Base-by-base conservation (phyloP, 108 stramenopile genomes). In the Aurantiochytrium sp. region DNA sequence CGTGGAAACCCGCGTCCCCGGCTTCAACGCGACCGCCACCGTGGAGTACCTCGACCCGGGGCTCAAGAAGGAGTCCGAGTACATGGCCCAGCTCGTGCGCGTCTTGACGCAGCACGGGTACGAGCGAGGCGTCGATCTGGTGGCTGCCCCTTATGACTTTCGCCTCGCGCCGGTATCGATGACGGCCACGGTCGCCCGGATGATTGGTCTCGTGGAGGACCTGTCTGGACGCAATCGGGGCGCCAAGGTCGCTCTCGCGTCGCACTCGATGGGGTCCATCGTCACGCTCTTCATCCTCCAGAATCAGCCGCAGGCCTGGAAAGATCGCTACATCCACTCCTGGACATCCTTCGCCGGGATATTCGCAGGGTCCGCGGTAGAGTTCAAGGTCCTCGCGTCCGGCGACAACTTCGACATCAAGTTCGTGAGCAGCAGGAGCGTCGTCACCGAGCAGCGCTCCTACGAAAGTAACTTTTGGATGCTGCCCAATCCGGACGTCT, bases 401-500 rank as follows among this genome's bases (percentile, higher is more conserved):
- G 88, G 88, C 12, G 85, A 89, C 53, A 39, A 41, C 24, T 81
- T 52, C 27, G 54, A 73, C 86, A 55, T 89, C 15, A 53, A 53
- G 54, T 10, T 24, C 27, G 69, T 86, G 4, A 31, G 15, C 0
- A 54, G 55, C 19, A 19, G 36, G 24, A 85, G 42, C 30, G 55
- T 89, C 32, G 50, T n/a, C 6, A 32, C 45, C 4, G 88, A 89
- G 52, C 88, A 89, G 86, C 73, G 88, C 2, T 81, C 69, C 85
- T 89, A 85, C 88, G 88, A 86, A 27, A 54, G 85, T 85, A 89
- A 86, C 86, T 86, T 86, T 53, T 89, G 88, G 88, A 48, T 89
- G 69, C 73, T 89, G 19, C 88, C 88, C 10, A 32, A 31, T 21
- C 36, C 32, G 41, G 34, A 86, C 6, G 4, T 86, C 15, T 89